Conservation (phyloP, 1,284 basidiomycete species). For the Trametes pubescens region DNA sequence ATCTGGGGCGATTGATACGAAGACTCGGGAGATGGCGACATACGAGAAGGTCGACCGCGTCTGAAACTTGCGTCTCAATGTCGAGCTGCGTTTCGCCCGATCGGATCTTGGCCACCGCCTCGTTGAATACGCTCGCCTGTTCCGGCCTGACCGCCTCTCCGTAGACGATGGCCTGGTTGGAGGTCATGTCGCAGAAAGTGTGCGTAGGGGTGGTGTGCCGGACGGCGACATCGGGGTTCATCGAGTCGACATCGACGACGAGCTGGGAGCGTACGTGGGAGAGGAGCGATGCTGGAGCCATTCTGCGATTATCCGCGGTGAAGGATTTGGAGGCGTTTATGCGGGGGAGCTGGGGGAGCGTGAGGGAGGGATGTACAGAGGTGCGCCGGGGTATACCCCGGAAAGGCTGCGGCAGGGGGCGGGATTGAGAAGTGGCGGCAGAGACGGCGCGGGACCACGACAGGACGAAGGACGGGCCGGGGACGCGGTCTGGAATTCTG, state of each 20-base stretch:
- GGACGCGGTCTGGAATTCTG: neutral
- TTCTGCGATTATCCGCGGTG: neutral
- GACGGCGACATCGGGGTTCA: slow-evolving; percentile 53
- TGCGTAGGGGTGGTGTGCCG: slow-evolving; percentile 43
- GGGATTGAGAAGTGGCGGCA: neutral
- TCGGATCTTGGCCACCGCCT: slow-evolving; percentile 46
- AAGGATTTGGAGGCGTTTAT: neutral
- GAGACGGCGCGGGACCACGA: neutral
- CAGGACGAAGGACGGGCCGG: slow-evolving; percentile 5
- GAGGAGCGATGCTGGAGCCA: slow-evolving; percentile 45
- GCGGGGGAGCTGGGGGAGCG: neutral
- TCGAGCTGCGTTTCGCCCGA: slow-evolving; percentile 33
- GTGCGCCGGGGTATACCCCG: slow-evolving; percentile 7
- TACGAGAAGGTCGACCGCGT: slow-evolving; percentile 53
- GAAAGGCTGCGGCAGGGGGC: neutral
- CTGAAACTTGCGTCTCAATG: slow-evolving; percentile 44
- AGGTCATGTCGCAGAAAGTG: slow-evolving; percentile 59
- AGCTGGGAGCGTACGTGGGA: slow-evolving; percentile 47
- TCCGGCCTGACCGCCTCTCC: slow-evolving; percentile 48
- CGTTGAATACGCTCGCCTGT: slow-evolving; percentile 43
- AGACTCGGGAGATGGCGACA: slow-evolving; percentile 14
- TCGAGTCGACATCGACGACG: slow-evolving; percentile 58
- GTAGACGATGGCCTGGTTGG: slow-evolving; percentile 57
- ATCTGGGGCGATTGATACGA: neutral
- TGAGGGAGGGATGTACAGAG: neutral